Conservation (phyloP, 306 rosid species). For the Sicyos edulis region DNA sequence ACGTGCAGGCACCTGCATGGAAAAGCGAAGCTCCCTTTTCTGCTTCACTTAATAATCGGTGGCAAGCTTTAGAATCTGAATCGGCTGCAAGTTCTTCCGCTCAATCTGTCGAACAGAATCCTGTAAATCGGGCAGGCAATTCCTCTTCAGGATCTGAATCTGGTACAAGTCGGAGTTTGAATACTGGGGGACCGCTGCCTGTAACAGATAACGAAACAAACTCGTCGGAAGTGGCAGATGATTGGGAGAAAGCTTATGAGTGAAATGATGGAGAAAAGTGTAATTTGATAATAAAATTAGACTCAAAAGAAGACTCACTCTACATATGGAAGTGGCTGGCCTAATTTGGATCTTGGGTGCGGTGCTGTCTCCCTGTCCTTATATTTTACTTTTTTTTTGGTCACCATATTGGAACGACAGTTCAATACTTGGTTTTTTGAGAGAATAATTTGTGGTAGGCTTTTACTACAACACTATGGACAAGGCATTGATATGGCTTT, state of each 20-base stretch:
- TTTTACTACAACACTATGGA: background rate
- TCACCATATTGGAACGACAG: background rate
- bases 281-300: background rate
- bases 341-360: background rate
- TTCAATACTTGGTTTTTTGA: background rate
- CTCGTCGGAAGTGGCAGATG: slow-evolving; percentile 64
- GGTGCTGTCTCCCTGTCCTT: slow-evolving; percentile 1
- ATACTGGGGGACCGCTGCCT: slow-evolving; percentile 26
- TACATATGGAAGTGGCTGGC: background rate
- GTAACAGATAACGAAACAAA: slow-evolving; percentile 28
- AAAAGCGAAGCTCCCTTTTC: slow-evolving; percentile 66
- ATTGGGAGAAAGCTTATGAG: slow-evolving; percentile 83
- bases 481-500: background rate
- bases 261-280: background rate
- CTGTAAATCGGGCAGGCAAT: slow-evolving; percentile 23
- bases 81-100: slow-evolving; percentile 37
- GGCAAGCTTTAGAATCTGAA: slow-evolving; percentile 59
- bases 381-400: background rate
- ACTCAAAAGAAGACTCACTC: background rate
- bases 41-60: slow-evolving; percentile 60
- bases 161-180: slow-evolving; percentile 24
- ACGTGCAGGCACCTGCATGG: slow-evolving; percentile 53
- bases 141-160: slow-evolving; percentile 26
- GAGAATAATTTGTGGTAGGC: background rate
- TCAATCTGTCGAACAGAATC: slow-evolving; percentile 25